Conservation (phyloP, 2,329 filamentous ascomycete genomes). For the Didymella sp. region DNA sequence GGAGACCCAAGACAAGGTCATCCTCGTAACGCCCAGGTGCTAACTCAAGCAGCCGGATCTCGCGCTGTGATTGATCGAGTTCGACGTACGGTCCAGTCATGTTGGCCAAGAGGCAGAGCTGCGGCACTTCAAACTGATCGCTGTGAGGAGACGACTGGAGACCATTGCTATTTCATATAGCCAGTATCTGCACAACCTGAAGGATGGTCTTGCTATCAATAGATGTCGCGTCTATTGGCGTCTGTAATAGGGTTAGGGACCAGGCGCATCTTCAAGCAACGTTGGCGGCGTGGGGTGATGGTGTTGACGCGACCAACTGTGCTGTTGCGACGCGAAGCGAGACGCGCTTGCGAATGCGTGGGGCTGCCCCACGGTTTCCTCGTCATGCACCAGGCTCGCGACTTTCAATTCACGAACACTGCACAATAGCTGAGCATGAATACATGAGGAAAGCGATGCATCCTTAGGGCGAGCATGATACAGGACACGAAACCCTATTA, state of each 20-base stretch:
- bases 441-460: no score
- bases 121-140: no score
- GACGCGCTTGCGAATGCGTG: neutral
- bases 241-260: no score
- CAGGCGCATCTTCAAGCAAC: neutral
- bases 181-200: neutral
- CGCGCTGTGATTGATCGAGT: neutral
- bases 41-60: conserved; percentile 13
- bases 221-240: neutral
- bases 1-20: conserved; percentile 2
- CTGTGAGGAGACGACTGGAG: neutral
- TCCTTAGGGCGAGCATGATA: no score
- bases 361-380: neutral
- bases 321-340: neutral
- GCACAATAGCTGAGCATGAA: no score
- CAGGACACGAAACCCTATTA: neutral
- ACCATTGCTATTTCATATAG: neutral
- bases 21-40: conserved; percentile 5
- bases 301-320: neutral
- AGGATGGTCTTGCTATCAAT: no score
- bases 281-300: neutral
- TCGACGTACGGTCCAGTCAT: neutral
- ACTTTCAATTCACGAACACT: neutral
- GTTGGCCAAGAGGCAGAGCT: neutral
- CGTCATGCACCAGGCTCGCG: neutral